These are phyloP conservation scores for Neurospora sp. DNA, from an alignment of 495 filamentous ascomycete genomes.

Conservation along the genomic window DNA sequence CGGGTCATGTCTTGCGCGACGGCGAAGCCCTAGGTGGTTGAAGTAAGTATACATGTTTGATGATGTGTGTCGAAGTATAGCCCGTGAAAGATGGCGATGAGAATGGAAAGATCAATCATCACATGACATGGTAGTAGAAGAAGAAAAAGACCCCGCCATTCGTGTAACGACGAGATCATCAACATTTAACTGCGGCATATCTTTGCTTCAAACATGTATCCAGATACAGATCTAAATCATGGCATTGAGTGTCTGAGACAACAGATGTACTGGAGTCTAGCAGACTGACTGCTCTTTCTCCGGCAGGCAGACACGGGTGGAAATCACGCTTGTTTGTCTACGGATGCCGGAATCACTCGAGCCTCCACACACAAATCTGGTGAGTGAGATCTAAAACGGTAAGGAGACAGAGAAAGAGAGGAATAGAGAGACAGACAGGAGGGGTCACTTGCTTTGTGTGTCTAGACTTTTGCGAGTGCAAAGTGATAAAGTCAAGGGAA, in stretches of 20 bases:
- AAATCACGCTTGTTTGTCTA: background rate
- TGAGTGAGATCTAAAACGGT: no score
- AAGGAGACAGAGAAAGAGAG: no score
- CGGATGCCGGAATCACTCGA: background rate
- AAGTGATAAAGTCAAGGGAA: no score
- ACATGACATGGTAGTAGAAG: no score
- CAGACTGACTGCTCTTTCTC: background rate
- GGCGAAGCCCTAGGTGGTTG: no score
- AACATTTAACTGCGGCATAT: background rate
- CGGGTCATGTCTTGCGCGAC: no score
- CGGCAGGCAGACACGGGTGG: background rate
- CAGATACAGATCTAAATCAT: background rate
- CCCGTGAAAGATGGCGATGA: background rate
- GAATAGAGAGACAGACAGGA: no score
- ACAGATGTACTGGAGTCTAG: background rate
- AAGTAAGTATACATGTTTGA: no score
- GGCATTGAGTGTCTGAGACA: background rate
- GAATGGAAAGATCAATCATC: background rate
- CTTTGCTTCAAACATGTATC: background rate
- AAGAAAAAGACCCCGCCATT: background rate
- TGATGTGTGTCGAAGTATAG: no score
- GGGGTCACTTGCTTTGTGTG: no score
- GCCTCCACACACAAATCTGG: no score
- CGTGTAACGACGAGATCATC: background rate
- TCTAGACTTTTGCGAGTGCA: no score